Evolutionary conservation across 768 basidiomycete species (phyloP).

Genomic region (Phlegmacium glaucopus): DNA sequence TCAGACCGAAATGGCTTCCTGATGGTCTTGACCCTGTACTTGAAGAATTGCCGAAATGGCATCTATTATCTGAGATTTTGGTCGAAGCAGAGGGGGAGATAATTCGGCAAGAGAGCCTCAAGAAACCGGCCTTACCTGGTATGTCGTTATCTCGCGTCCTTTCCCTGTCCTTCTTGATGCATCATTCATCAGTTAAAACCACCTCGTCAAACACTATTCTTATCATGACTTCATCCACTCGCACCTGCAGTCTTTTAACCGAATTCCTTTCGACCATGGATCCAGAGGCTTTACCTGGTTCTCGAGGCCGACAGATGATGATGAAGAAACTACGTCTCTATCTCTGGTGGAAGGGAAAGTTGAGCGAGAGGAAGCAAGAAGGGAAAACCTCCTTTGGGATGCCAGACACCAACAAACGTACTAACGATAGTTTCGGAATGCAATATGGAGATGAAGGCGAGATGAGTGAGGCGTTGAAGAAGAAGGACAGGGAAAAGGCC

Average conservation of each 20-base stretch:
- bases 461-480: constrained; percentile 72
- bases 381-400: constrained; percentile 25
- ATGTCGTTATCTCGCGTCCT: neutral
- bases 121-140: constrained; percentile 16
- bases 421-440: constrained; percentile 21
- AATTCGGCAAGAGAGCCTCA: constrained; percentile 49
- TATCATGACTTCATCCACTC: constrained; percentile 58
- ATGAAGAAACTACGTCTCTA: constrained; percentile 66
- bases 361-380: constrained; percentile 35
- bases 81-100: constrained; percentile 90
- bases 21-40: constrained; percentile 30
- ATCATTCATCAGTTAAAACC: constrained; percentile 26
- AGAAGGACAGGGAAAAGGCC: constrained; percentile 66
- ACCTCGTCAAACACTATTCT: constrained; percentile 72
- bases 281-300: constrained; percentile 49
- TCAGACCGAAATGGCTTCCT: constrained; percentile 62
- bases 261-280: constrained; percentile 77
- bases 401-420: constrained; percentile 16
- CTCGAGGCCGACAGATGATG: constrained; percentile 77
- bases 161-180: neutral
- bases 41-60: constrained; percentile 79
- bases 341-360: constrained; percentile 77
- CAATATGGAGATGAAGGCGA: constrained; percentile 29
- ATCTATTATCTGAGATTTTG: constrained; percentile 48
- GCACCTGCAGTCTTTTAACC: constrained; percentile 68